These are phyloP conservation scores for Penicillium sp. DNA, from an alignment of 2,329 filamentous ascomycete genomes.

Conservation along the genomic window DNA sequence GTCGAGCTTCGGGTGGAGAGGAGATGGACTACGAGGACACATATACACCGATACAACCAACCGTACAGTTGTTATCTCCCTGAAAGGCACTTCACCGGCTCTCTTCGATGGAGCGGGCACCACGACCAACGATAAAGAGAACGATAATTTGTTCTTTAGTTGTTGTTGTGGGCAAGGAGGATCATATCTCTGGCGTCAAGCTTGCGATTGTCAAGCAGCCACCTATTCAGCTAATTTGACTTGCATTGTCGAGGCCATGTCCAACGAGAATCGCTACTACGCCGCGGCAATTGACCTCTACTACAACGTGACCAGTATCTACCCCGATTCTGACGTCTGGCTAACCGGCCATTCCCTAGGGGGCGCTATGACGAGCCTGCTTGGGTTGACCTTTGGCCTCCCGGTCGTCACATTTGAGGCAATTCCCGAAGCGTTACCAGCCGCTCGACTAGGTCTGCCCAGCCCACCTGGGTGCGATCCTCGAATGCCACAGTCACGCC, in stretches of 20 bases:
- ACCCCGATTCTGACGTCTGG: conserved; percentile 85
- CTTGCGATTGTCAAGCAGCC: conserved; percentile 87
- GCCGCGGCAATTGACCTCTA: conserved; percentile 86
- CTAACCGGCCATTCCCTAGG: conserved; percentile 90
- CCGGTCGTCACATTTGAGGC: conserved; percentile 91
- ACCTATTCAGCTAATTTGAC: conserved; percentile 93
- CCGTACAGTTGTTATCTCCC: conserved; percentile 82
- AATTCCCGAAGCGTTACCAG: conserved; percentile 86
- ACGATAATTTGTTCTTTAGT: conserved; percentile 97
- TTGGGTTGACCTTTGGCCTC: conserved; percentile 87
- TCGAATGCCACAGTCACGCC: conserved; percentile 67
- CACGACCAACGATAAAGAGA: conserved; percentile 95
- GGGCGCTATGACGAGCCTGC: conserved; percentile 82
- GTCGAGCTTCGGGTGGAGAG: conserved; percentile 89
- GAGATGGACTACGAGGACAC: conserved; percentile 86
- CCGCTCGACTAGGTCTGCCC: conserved; percentile 81
- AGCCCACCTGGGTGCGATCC: conserved; percentile 74
- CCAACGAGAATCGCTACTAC: conserved; percentile 88
- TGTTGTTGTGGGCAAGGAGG: conserved; percentile 96
- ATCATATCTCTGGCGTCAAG: conserved; percentile 85
- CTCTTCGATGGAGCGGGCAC: conserved; percentile 95
- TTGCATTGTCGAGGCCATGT: conserved; percentile 76
- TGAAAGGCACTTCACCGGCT: conserved; percentile 89
- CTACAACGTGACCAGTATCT: conserved; percentile 86
- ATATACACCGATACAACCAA: conserved; percentile 88